Evolutionary conservation across 2,329 filamentous ascomycete species (phyloP), one percentile per base, ranked within the genome.

Genomic region (Proliferodiscus dingleyae): DNA sequence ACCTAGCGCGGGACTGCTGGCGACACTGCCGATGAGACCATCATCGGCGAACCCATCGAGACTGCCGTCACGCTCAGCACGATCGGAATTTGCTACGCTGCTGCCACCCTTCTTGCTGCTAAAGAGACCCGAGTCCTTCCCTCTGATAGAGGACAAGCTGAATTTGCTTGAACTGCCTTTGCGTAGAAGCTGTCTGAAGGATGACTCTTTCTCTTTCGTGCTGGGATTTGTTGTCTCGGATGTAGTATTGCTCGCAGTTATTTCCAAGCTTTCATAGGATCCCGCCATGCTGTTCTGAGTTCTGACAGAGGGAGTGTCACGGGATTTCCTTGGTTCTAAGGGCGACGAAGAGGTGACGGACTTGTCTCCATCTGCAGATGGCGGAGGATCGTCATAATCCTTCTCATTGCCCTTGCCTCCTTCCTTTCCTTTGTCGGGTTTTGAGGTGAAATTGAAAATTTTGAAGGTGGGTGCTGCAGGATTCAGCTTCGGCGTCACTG

Each of bases 401-500:
- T 67, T 58, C 19, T 50, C 66, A 48, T 66, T 69, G 29, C 67
- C 66, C 47, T 67, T 69, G 15, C 57, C 56, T 8, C 16, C 33
- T 10, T 37, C 18, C 15, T 37, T 69, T 28, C 66, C 66, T 47
- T 67, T 69, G n/a, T 57, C 56, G 13, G 61, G 55, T 51, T 69
- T 71, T 23, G 63, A 64, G 19, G 45, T 42, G 4, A 74, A 71
- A 57, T 81, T 78, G 47, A 93, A 79, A 29, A 82, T 77, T 66
- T 85, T 91, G 63, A 97, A 97, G 1, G 85, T 87, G 7, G 90
- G 90, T 0, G 91, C 93, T 5, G 87, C 80, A 6, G 93, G 93
- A 59, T 98, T 97, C 22, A 97, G 74, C 56, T 77, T 75, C 37
- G 80, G 58, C 66, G 82, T 71, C 32, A 72, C 61, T 42, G 68